These are phyloP conservation scores for Hypoxylon cercidicola DNA, from an alignment of 495 filamentous ascomycete species.

Conservation along the genomic window DNA sequence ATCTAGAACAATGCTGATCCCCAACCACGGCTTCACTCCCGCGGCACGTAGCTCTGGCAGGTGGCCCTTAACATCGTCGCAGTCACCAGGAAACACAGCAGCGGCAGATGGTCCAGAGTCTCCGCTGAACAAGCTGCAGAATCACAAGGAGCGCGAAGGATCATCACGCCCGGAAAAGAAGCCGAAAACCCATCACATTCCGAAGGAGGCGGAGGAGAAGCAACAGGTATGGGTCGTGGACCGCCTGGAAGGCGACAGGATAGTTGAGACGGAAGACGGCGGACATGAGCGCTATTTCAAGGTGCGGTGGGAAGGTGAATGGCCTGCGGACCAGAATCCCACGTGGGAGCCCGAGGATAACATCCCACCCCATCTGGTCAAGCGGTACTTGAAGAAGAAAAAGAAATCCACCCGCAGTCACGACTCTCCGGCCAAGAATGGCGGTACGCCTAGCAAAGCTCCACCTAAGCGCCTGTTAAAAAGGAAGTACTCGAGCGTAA, in stretches of 20 bases:
- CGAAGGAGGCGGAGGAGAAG: slow-evolving; percentile 21
- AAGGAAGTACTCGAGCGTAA: slow-evolving; percentile 51
- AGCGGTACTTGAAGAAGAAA: slow-evolving; percentile 45
- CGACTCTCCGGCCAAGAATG: neutral
- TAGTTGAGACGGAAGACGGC: slow-evolving; percentile 44
- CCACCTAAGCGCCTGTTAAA: slow-evolving; percentile 23
- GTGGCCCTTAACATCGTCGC: slow-evolving; percentile 8
- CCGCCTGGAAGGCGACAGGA: slow-evolving; percentile 49
- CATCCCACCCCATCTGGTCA: slow-evolving; percentile 46
- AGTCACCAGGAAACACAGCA: neutral
- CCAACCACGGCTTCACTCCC: slow-evolving; percentile 36
- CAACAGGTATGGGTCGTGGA: slow-evolving; percentile 51
- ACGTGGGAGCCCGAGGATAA: slow-evolving; percentile 60
- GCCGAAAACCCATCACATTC: slow-evolving; percentile 7
- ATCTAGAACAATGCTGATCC: neutral
- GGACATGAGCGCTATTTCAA: slow-evolving; percentile 44
- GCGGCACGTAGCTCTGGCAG: slow-evolving; percentile 28
- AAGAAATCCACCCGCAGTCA: neutral
- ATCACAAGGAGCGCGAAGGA: neutral
- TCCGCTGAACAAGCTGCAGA: neutral
- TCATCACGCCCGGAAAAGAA: slow-evolving; percentile 8
- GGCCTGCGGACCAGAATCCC: slow-evolving; percentile 57
- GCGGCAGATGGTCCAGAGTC: neutral
- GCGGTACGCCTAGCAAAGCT: neutral
- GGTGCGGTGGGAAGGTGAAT: slow-evolving; percentile 60